Percentiles rank a stretch among this genome's conserved stretches.
Conservation (phyloP, 768 basidiomycete species). For the Lentinula boryana region DNA sequence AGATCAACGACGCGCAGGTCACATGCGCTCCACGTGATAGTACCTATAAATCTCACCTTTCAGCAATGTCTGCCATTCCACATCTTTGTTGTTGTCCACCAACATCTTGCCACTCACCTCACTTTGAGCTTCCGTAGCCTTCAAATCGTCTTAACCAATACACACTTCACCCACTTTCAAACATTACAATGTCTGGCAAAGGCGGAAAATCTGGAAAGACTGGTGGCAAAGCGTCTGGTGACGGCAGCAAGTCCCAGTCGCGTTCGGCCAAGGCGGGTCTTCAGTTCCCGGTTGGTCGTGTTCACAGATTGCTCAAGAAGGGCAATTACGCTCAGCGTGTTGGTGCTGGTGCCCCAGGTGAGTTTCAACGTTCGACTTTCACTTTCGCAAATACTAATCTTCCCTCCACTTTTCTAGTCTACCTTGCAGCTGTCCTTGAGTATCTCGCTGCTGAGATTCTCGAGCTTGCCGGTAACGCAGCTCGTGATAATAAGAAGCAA, state of each 20-base stretch:
- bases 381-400: background rate
- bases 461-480: slow-evolving; percentile 85
- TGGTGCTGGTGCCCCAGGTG: slow-evolving; percentile 84
- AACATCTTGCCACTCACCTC: background rate
- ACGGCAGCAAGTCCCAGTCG: slow-evolving; percentile 50
- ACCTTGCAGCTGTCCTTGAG: slow-evolving; percentile 87
- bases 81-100: background rate
- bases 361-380: slow-evolving; percentile 6
- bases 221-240: slow-evolving; percentile 45
- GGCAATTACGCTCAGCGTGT: slow-evolving; percentile 87
- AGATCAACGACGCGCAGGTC: slow-evolving; percentile 1
- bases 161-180: slow-evolving; percentile 6
- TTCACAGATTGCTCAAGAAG: slow-evolving; percentile 82
- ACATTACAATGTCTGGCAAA: slow-evolving; percentile 42
- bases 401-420: slow-evolving; percentile 41
- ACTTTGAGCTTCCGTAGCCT: background rate
- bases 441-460: slow-evolving; percentile 93
- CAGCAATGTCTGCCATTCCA: background rate
- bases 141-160: slow-evolving; percentile 12
- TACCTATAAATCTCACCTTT: slow-evolving; percentile 28
- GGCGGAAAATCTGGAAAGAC: slow-evolving; percentile 46
- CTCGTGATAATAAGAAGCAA: slow-evolving; percentile 81
- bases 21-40: slow-evolving; percentile 17
- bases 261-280: slow-evolving; percentile 72
- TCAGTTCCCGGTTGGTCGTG: slow-evolving; percentile 89